Conservation (phyloP, 352 stramenopile genomes). For the Phytophthora pistaciae region DNA sequence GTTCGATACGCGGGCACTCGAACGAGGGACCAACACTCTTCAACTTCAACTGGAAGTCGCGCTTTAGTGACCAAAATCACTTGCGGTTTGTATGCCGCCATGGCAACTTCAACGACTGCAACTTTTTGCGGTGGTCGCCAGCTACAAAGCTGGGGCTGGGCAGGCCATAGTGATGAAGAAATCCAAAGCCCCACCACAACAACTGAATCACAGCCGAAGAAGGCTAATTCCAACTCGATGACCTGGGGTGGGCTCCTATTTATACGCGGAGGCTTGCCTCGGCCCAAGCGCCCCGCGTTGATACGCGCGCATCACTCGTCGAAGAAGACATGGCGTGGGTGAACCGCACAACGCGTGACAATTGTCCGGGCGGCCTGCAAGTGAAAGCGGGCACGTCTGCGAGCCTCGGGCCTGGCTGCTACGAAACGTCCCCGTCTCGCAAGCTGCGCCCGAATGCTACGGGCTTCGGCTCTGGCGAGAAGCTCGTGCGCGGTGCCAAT, state of each 20-base stretch:
- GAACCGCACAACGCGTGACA: constrained; percentile 69
- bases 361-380: constrained; percentile 49
- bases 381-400: constrained; percentile 31
- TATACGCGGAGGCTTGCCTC: not conserved
- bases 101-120: not conserved
- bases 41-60: not conserved
- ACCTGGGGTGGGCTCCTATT: not conserved
- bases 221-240: constrained; percentile 9
- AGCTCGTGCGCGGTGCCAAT: constrained; percentile 51
- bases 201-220: not conserved
- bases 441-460: constrained; percentile 63
- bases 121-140: not conserved
- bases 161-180: not conserved
- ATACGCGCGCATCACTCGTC: not conserved
- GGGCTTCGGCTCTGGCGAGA: constrained; percentile 66
- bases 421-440: constrained; percentile 55
- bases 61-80: not conserved
- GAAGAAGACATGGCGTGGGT: constrained; percentile 70
- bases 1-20: not conserved
- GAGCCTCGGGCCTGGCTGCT: constrained; percentile 66
- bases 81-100: not conserved
- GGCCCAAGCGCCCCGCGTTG: not conserved
- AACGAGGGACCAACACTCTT: not conserved
- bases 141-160: no score
- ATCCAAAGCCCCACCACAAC: no score